Evolutionary conservation across 2,329 filamentous ascomycete genomes (phyloP), one percentile per base, ranked within the genome.

Genomic region (Fusarium falciforme): DNA sequence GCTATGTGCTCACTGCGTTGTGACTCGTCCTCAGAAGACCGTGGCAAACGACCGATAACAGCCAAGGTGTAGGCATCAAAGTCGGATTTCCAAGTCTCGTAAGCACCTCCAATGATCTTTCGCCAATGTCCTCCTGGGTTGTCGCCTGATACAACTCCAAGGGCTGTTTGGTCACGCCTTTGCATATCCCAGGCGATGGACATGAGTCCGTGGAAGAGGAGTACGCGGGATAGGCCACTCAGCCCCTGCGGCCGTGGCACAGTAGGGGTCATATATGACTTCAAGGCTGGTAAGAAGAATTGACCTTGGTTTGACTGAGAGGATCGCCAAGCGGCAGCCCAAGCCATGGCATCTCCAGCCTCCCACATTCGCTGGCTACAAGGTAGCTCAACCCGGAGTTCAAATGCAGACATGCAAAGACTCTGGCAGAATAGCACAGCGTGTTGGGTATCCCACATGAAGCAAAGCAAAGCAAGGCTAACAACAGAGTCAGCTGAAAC

Each of bases 381-480:
- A 0, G 90, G 90, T 3, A 92, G 78, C 2, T 85, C 84, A 0
- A 89, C 85, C 1, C 89, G 85, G 1, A 92, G 84, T 74, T 92
- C 90, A 59, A 91, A 91, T 0, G 89, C 88, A 1, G 89, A 91
- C 89, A 92, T 92, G 79, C 90, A 92, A 0, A 92, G 84, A 6
- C 88, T 90, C 76, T 92, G 90, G n/a, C 89, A 91, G 78, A 92
- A 92, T 0, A 92, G 82, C 0, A 91, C 89, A 0, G 90, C 89
- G 68, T 92, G 89, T 64, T 92, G 89, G 0, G 89, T 90, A 72
- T 92, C 90, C 90, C 90, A 92, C 83, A 92, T 88, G 77, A 92
- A 92, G 76, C 89, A 92, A 6, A 90, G 82, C 42, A 91, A 84
- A 0, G 89, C 88, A 0, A 90, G 80, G 61, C 85, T 86, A 33